Percentiles rank a stretch among this genome's conserved stretches.
phyloP scores from a whole-genome alignment of 2,329 filamentous ascomycete species.

The Pseudonectria foliicola region DNA sequence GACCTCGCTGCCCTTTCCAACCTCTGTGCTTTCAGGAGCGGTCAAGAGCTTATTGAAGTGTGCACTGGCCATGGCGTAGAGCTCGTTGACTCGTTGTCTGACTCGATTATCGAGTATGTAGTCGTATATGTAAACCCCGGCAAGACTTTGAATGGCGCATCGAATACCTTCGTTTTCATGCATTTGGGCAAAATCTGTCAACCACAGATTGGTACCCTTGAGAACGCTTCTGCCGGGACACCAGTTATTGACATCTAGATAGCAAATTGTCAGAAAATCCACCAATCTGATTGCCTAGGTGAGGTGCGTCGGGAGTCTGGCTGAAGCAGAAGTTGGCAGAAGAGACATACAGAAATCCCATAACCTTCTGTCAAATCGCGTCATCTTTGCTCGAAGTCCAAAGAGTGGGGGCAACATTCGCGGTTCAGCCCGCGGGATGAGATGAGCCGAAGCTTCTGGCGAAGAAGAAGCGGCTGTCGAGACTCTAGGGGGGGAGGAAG shows the following conservation, averaged over 20 bases:
- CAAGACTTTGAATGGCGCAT: slow-evolving; percentile 33
- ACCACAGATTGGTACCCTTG: slow-evolving; percentile 31
- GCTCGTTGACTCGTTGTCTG: slow-evolving; percentile 25
- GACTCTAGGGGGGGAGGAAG: slow-evolving; percentile 3
- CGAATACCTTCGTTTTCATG: slow-evolving; percentile 27
- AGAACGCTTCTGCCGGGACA: slow-evolving; percentile 34
- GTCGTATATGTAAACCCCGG: slow-evolving; percentile 35
- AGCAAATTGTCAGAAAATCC: slow-evolving; percentile 2
- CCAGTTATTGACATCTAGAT: slow-evolving; percentile 32
- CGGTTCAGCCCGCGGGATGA: slow-evolving; percentile 12
- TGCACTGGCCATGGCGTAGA: slow-evolving; percentile 24
- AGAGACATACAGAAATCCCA: slow-evolving; percentile 29
- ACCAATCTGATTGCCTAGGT: not conserved
- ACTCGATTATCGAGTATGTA: slow-evolving; percentile 28
- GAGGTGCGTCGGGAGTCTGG: too few relatives aligned
- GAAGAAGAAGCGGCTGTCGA: slow-evolving; percentile 5
- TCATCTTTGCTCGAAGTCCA: slow-evolving; percentile 27
- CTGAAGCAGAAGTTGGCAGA: not conserved
- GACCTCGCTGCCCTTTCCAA: slow-evolving; percentile 23
- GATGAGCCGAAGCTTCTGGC: slow-evolving; percentile 6
- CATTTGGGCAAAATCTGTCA: slow-evolving; percentile 34
- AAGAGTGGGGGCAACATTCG: slow-evolving; percentile 23
- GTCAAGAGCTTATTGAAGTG: slow-evolving; percentile 25
- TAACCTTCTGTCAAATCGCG: slow-evolving; percentile 25
- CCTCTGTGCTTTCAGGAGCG: slow-evolving; percentile 12